These are phyloP conservation scores for Pilasporangium apinafurcum DNA, from an alignment of 352 stramenopile genomes.

Conservation along the genomic window DNA sequence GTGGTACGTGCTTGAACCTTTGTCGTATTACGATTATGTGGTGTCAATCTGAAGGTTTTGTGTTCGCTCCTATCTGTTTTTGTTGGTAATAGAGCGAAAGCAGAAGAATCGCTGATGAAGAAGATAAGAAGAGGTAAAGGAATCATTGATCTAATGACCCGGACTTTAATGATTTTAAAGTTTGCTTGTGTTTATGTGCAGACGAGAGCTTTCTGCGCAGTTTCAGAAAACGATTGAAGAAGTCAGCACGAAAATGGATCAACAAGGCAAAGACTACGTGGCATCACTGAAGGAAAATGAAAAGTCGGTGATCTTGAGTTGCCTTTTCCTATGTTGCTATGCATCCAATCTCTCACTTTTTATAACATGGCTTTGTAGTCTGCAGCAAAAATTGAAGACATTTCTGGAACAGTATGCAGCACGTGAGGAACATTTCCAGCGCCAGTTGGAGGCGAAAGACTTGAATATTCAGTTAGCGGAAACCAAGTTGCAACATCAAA, in stretches of 20 bases:
- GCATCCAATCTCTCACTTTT: neutral
- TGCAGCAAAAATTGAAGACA: conserved; percentile 79
- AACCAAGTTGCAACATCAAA: conserved; percentile 74
- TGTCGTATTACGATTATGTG: neutral
- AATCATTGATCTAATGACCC: neutral
- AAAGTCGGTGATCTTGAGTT: conserved; percentile 28
- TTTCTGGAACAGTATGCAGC: conserved; percentile 79
- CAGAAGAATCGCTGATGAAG: conserved; percentile 76
- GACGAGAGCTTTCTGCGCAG: conserved; percentile 61
- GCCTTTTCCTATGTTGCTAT: too few relatives aligned
- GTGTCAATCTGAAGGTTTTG: too few relatives aligned
- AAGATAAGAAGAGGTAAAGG: conserved; percentile 69
- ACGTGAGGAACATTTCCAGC: conserved; percentile 79
- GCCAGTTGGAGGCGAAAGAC: conserved; percentile 80
- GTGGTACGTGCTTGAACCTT: conserved; percentile 29
- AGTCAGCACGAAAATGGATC: conserved; percentile 86
- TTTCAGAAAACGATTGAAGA: conserved; percentile 87
- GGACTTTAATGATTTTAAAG: conserved; percentile 1
- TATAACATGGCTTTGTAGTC: conserved; percentile 15
- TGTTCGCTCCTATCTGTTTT: neutral
- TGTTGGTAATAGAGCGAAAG: conserved; percentile 43
- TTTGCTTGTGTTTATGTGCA: conserved; percentile 12
- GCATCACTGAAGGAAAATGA: conserved; percentile 82
- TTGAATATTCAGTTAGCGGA: conserved; percentile 74
- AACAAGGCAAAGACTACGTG: conserved; percentile 81